Evolutionary conservation across 73 alveolate genomes (phyloP).

Genomic region (Loxodes magnus): DNA sequence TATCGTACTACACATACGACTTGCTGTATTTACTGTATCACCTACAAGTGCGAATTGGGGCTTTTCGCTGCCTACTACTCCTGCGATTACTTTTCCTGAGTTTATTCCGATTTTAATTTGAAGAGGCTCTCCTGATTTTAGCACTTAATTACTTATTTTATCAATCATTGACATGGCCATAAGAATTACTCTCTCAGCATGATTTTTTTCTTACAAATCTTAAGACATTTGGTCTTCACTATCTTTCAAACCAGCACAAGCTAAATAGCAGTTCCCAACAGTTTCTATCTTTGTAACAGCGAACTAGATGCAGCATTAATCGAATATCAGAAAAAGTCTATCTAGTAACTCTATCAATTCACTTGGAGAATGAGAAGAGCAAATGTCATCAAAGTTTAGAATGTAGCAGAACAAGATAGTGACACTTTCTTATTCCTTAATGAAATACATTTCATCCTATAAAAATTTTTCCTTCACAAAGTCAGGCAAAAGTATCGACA

Average conservation of each 20-base stretch:
- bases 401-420: constrained; percentile 64
- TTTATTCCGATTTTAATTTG: constrained; percentile 90
- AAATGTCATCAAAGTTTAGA: constrained; percentile 54
- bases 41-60: constrained; percentile 98
- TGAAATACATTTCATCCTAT: constrained; percentile 41
- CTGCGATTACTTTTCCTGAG: constrained; percentile 95
- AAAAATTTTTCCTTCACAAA: constrained; percentile 55
- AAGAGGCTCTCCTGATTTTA: not conserved
- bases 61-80: constrained; percentile 95
- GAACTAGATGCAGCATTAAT: constrained; percentile 34
- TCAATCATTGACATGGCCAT: not conserved
- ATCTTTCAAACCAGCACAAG: constrained; percentile 70
- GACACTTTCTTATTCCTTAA: constrained; percentile 68
- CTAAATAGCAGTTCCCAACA: constrained; percentile 75
- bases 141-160: not conserved
- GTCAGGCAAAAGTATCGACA: constrained; percentile 59
- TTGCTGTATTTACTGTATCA: constrained; percentile 97
- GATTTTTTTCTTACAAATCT: constrained; percentile 17
- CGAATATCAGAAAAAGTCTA: constrained; percentile 54
- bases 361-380: constrained; percentile 26
- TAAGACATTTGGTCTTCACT: constrained; percentile 24
- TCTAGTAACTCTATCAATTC: constrained; percentile 46
- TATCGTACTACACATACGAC: constrained; percentile 88
- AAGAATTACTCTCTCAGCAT: constrained; percentile 4
- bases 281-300: constrained; percentile 63